A percentile compares a stretch with the other conserved stretches of the same genome.
phyloP scores from a whole-genome alignment of 176 grass and related monocot genomes.

The Microstegium vimineum region DNA sequence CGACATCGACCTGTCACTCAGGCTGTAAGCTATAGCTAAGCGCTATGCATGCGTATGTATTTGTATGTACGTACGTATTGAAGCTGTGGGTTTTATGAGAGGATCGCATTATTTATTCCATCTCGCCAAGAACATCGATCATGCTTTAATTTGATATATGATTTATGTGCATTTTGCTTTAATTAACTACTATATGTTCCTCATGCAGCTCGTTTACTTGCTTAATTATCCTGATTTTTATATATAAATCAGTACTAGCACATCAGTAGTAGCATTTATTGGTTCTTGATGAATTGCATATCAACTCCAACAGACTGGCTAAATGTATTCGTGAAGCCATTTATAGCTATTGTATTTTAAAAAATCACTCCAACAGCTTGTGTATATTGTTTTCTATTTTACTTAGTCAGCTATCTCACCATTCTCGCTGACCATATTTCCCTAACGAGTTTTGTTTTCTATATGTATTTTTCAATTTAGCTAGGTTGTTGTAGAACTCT shows the following conservation, averaged over 20 bases:
- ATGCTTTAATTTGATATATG: not conserved
- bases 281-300: not conserved
- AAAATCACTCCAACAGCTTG: too few species aligned
- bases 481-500: too few species aligned
- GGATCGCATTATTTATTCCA: not conserved
- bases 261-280: not conserved
- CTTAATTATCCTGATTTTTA: not conserved
- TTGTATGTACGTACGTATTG: too few species aligned
- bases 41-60: not conserved
- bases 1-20: slow-evolving; percentile 53
- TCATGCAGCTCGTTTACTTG: not conserved
- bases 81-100: not conserved
- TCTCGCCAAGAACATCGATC: not conserved
- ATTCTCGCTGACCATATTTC: too few species aligned
- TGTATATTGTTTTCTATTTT: too few species aligned
- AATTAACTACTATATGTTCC: not conserved
- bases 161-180: not conserved
- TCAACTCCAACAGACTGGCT: too few species aligned
- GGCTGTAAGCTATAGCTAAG: slow-evolving; percentile 30
- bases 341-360: too few species aligned
- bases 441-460: too few species aligned
- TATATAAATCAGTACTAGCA: not conserved
- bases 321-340: too few species aligned
- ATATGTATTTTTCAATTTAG: too few species aligned
- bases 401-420: too few species aligned